These are phyloP conservation scores for Crassisporium funariophilum DNA, from an alignment of 768 basidiomycete species.

Conservation along the genomic window DNA sequence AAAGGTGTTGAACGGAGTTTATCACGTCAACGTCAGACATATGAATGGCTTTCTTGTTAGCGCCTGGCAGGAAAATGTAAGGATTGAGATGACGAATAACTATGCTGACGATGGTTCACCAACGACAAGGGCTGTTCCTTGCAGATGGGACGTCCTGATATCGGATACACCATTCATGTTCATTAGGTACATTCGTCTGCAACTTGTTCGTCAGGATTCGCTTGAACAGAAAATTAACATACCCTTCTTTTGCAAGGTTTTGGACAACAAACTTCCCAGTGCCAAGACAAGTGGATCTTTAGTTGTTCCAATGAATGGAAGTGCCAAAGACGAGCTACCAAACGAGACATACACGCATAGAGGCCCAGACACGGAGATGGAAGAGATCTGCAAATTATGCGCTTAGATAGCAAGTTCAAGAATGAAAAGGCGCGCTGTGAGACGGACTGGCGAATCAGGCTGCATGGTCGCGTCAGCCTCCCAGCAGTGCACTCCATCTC, in stretches of 20 bases:
- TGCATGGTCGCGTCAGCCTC: conserved; percentile 44
- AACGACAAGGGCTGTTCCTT: conserved; percentile 48
- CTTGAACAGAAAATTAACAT: conserved; percentile 24
- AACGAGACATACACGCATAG: conserved; percentile 46
- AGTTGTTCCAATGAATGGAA: conserved; percentile 7
- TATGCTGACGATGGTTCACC: conserved; percentile 36
- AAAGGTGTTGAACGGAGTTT: conserved; percentile 38
- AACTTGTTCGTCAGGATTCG: too few relatives aligned
- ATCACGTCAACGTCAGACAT: conserved; percentile 51
- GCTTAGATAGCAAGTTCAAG: neutral
- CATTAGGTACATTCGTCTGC: conserved; percentile 38
- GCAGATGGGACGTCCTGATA: conserved; percentile 57
- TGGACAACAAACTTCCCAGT: conserved; percentile 54
- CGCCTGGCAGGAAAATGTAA: conserved; percentile 39
- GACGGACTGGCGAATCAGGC: conserved; percentile 36
- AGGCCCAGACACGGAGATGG: conserved; percentile 49
- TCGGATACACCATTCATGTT: conserved; percentile 48
- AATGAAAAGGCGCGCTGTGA: neutral
- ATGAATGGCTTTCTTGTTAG: conserved; percentile 51
- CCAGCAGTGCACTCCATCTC: conserved; percentile 37
- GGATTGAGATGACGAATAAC: conserved; percentile 4
- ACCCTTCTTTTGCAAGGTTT: conserved; percentile 44
- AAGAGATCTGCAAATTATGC: conserved; percentile 43
- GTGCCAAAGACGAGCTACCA: neutral
- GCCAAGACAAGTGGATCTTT: conserved; percentile 60